Evolutionary conservation across 208 protist species (phyloP), one percentile per base, ranked within the genome.

Genomic region (Lotmaria passim): DNA sequence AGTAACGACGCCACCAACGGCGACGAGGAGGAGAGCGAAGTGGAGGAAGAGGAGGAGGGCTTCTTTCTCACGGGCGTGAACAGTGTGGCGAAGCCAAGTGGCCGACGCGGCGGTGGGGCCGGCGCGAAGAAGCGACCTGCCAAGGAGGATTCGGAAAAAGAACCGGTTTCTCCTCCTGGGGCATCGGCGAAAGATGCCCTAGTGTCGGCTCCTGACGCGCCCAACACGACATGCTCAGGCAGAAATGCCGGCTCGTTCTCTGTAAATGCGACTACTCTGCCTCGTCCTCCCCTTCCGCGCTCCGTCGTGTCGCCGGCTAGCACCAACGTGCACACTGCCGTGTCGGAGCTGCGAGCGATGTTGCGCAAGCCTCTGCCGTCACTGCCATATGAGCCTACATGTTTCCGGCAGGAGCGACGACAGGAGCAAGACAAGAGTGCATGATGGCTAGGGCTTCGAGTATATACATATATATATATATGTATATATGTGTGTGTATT

Each of bases 301-400:
- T 75, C 74, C 21, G 67, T 79, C 0, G 61, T 81, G 36, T 89
- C 79, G 19, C 82, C 86, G 11, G 69, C 78, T 0, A 83, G 48
- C 52, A 79, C 78, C 15, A 96, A 91, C 74, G 89, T 91, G 31
- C 92, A 91, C 63, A 73, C 82, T 15, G 86, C 90, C 36, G 85
- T 96, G 67, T 83, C 75, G 31, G 89, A 96, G 68, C 78, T 96
- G 28, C 81, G 85, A 23, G 74, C 62, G 8, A 80, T 96, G 74
- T 75, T 96, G 50, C 89, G 89, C 24, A 81, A 84, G 30, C 92
- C 92, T 21, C 78, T 95, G 8, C 87, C 89, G 5, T 75, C 83
- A 3, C 58, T 96, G 24, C 89, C 91, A n/a, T 91, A 91, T 63
- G 70, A 79, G 2, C 12, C 39, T 21, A 30, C 56, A 23, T 44